phyloP scores from a whole-genome alignment of 2,329 filamentous ascomycete genomes.

The Trichophyton simii region DNA sequence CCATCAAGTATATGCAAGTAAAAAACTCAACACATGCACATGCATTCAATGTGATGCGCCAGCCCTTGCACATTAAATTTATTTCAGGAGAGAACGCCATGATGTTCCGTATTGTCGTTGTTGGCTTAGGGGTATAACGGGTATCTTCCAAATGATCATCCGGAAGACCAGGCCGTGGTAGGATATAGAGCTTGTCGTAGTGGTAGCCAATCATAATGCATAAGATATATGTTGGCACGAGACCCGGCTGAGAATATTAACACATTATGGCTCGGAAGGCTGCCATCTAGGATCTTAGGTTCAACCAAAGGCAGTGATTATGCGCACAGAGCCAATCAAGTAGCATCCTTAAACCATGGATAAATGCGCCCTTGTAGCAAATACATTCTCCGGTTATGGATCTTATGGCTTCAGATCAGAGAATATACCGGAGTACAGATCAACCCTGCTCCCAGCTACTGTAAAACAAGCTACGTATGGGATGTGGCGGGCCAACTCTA shows the following conservation, averaged over 20 bases:
- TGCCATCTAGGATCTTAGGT: not conserved
- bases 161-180: not conserved
- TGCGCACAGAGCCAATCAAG: not conserved
- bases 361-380: no score
- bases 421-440: not conserved
- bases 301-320: not conserved
- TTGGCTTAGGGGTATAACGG: not conserved
- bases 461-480: not conserved
- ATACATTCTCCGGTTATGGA: no score
- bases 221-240: not conserved
- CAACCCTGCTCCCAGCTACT: not conserved
- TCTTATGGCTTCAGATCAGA: not conserved
- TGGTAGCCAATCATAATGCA: not conserved
- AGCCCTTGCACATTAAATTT: not conserved
- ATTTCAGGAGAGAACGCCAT: not conserved
- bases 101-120: not conserved
- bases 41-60: not conserved
- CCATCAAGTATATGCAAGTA: not conserved
- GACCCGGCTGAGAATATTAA: not conserved
- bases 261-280: not conserved
- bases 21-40: not conserved
- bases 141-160: not conserved
- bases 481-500: not conserved
- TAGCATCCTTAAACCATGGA: not conserved
- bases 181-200: not conserved